Evolutionary conservation across 441 rosid species (phyloP).

Genomic region (Erodium moschatum): DNA sequence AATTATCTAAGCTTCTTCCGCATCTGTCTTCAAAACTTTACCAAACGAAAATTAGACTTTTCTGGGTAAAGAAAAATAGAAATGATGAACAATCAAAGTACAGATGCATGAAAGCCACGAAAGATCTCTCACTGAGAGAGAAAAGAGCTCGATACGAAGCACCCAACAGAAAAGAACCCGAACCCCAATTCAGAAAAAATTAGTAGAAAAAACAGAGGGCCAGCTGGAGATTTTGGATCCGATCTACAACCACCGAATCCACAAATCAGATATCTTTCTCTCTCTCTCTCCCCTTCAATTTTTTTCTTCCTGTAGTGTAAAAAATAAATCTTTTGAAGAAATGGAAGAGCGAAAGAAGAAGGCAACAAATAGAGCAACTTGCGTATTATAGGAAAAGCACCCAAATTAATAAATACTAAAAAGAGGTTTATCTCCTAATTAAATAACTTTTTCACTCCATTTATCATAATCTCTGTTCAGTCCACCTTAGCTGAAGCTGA

Average conservation of each 20-base stretch:
- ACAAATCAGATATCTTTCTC: not conserved
- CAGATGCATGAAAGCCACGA: not conserved
- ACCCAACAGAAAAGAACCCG: not conserved
- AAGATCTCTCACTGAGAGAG: not conserved
- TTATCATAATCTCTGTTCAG: conserved; percentile 4
- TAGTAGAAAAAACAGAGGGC: not conserved
- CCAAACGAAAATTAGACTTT: not conserved
- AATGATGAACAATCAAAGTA: not conserved
- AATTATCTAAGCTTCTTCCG: no score
- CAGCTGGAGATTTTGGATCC: conserved; percentile 2
- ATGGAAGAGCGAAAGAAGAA: conserved; percentile 21
- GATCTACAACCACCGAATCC: not conserved
- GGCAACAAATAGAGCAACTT: conserved; percentile 14
- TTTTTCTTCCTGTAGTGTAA: not conserved
- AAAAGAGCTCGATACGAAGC: not conserved
- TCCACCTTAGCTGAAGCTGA: conserved; percentile 20
- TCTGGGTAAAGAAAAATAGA: not conserved
- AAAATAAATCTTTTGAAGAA: not conserved
- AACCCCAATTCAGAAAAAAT: not conserved
- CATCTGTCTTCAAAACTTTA: no score
- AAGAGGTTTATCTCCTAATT: not conserved
- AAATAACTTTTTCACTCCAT: not conserved
- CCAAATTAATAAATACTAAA: conserved; percentile 3
- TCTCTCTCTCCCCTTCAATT: not conserved
- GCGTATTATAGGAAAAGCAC: conserved; percentile 25